phyloP scores from a whole-genome alignment of 139 green algal genomes.

The Chlorella sp. region DNA sequence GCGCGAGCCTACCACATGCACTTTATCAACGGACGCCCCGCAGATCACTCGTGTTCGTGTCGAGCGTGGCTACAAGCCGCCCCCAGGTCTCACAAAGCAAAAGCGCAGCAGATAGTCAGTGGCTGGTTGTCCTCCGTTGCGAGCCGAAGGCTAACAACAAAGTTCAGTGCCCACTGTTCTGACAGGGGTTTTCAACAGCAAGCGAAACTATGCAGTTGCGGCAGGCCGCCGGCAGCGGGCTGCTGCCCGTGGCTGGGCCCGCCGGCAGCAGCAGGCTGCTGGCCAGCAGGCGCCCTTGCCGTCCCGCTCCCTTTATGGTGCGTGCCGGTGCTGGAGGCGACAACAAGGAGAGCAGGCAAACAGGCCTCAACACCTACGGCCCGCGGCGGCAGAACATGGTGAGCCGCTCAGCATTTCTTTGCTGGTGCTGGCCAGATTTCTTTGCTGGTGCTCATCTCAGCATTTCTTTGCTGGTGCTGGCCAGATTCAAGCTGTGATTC shows the following conservation, averaged over 20 bases:
- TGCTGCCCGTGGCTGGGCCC: background rate
- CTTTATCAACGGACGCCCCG: no score
- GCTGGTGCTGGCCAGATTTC: background rate
- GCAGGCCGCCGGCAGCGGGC: background rate
- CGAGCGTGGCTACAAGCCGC: no score
- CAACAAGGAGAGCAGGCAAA: background rate
- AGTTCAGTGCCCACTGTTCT: no score
- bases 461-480: background rate
- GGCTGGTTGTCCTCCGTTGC: no score
- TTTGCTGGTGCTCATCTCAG: background rate
- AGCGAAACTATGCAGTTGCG: background rate
- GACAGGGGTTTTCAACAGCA: background rate
- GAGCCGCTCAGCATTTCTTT: background rate
- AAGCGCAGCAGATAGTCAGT: no score
- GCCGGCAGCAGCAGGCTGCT: background rate
- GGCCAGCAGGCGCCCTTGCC: background rate
- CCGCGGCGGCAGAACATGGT: background rate
- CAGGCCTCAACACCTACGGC: background rate
- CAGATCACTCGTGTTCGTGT: no score
- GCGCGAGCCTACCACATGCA: no score
- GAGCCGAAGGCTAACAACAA: no score
- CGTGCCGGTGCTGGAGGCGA: background rate
- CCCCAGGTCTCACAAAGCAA: no score
- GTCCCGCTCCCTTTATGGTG: background rate
- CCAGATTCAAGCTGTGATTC: background rate